Evolutionary conservation across 768 basidiomycete genomes (phyloP), one percentile per base, ranked within the genome.

Genomic region (Lyophyllum semitale): DNA sequence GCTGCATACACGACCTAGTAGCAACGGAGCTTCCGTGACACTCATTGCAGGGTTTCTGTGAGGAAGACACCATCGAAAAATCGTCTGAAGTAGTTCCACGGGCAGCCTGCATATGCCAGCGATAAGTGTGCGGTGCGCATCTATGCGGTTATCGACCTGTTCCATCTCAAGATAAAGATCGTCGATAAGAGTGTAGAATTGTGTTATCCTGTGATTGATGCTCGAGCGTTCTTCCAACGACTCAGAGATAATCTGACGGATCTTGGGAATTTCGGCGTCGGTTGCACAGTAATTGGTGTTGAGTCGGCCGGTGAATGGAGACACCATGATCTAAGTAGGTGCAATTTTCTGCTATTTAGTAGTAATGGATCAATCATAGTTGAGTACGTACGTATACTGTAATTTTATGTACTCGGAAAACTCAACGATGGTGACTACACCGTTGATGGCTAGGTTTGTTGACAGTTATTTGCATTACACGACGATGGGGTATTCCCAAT

Each of bases 1-100:
- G 4, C 44, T 41, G 18, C 54, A 59, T 26, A 60, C 48, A n/a
- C 51, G 49, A 4, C 35, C 38, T 3, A 59, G 40, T 15, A 59
- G 35, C 18, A 59, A 17, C 9, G 58, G 58, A 29, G 54, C 53
- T 30, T 58, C 57, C 9, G 7, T 12, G 4, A 35, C 45, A 20
- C 25, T 38, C 43, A 54, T 48, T 12, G 38, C 48, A 7, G 53
- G 23, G 26, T 54, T 51, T 15, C 53, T 38, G 4, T 4, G 17
- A 13, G 53, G 53, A 48, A 54, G 53, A 27, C 53, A 54, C 8
- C 38, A 32, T 15, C 27, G 18, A 27, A 54, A 54, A 6, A 54
- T 54, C 11, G 8, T 25, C 25, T 29, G 44, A 3, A 46, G 5
- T 25, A 46, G 7, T 30, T 43, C 52, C 27, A 18, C 22, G 8